Evolutionary conservation across 306 rosid species (phyloP), one percentile per base, ranked within the genome.

Genomic region (Dryas alaskensis): DNA sequence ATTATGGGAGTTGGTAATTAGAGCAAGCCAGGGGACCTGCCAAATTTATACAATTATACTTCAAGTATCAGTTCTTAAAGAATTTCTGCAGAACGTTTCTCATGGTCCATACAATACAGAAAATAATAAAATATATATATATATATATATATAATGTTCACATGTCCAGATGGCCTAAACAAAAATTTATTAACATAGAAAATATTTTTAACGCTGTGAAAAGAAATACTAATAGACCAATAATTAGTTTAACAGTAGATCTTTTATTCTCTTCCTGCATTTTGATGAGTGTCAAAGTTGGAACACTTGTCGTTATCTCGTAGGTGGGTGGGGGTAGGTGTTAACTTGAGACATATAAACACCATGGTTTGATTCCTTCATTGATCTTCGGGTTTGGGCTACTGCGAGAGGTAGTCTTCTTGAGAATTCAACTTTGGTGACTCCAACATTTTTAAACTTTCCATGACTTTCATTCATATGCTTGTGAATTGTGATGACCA

Each of bases 341-440:
- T 14, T 57, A 57, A 11, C 9, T 19, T 25, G 14, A 60, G 19
- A 22, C 22, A 57, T 60, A 31, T 45, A 3, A 31, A 10, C 44
- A 1, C 19, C 0, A 27, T 13, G 12, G 60, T 22, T 55, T 55
- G 8, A 55, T 61, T 39, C 6, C 39, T 61, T 61, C 46, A 12
- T n/a, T 7, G 7, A 2, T 5, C 8, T 60, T 12, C 10, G 44
- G 16, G 44, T 54, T n/a, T 19, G 27, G 11, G 37, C 37, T 1
- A 31, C 37, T 2, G 37, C 37, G 37, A 31, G 37, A n/a, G 64
- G 31, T 10, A 3, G 22, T 31, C 46, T 31, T 60, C n/a, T 3
- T 14, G 19, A 37, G 5, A 68, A 67, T n/a, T 57, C 69, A 57
- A 48, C 14, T 60, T 76, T 59, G 80, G 68, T 19, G 74, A 45